Evolutionary conservation across 1,284 basidiomycete genomes (phyloP), one percentile per base, ranked within the genome.

Genomic region (Ceratobasidium sp.): DNA sequence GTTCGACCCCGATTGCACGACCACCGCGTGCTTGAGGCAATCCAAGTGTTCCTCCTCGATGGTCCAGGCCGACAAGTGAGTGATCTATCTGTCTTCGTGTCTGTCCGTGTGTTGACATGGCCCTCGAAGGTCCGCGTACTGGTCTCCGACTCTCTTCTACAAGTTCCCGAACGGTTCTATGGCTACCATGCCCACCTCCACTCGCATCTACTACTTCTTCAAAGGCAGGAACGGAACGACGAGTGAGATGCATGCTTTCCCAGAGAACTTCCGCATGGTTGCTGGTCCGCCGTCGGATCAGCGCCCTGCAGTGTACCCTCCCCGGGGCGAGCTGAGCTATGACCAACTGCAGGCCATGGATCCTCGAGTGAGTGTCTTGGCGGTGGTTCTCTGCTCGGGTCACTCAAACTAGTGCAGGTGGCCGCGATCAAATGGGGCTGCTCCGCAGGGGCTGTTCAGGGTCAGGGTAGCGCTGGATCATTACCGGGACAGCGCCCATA

Each of bases 331-430:
- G 24, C 29, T 72, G 46, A 51, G 53, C 58, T 72, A 72, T 27
- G 69, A 72, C 16, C 69, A 72, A n/a, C 58, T 48, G 31, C 69
- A 72, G 31, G 69, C 69, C 24, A 61, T 72, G 69, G 69, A 72
- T 29, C 69, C 69, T 37, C 69, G 58, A 24, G 69, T 72, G 39
- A 7, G 69, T 48, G 29, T 37, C 7, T 39, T 34, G 16, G 6
- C 16, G 13, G 8, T 13, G 22, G 8, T 43, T 31, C 51, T 1
- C 3, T 56, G 1, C 41, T 69, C 9, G 34, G 19, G 9, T 27
- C 13, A 14, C 34, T n/a, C n/a, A 59, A 6, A 5, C 43, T 19
- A n/a, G 11, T n/a, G 16, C 34, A 72, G 69, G 31, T 72, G 37
- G 56, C 41, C 27, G 69, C 69, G 16, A 72, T 72, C 58, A 72